Evolutionary conservation across 129 eudicot genomes (phyloP).

Genomic region (Daucus carota): DH1_v3.0 NC_030385.2:7625001-7625500

Average conservation of each 20-base stretch:
- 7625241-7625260: conserved; percentile 17
- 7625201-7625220: background rate
- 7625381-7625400: conserved; percentile 32
- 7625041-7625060: no score
- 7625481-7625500: conserved; percentile 26
- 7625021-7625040: no score
- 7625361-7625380: conserved; percentile 36
- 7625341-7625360: background rate
- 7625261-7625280: conserved; percentile 50
- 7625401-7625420: conserved; percentile 27
- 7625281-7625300: conserved; percentile 1
- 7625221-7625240: background rate
- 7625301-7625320: conserved; percentile 6
- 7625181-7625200: background rate
- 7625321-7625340: conserved; percentile 12
- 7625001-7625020: no score
- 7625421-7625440: conserved; percentile 44
- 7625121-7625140: background rate
- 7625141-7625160: background rate
- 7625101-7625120: no score
- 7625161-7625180: conserved; percentile 1
- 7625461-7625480: conserved; percentile 66
- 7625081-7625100: no score
- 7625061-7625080: no score
- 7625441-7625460: conserved; percentile 29